Evolutionary conservation across 192 early-diverging fungal species (phyloP).

Genomic region (Glomus cerebriforme): DNA sequence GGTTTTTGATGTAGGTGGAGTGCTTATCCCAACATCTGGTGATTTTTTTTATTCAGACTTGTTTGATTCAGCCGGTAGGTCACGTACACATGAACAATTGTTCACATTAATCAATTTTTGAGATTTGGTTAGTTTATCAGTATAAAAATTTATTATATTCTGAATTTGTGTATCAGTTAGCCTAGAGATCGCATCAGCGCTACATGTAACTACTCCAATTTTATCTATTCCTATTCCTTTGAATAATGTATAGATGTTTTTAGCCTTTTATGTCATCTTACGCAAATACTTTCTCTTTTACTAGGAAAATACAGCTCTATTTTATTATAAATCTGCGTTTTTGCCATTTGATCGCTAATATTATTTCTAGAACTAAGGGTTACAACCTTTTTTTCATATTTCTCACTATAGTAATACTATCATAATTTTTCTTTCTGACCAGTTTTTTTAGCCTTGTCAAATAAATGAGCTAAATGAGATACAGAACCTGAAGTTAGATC

Average conservation of each 20-base stretch:
- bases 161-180: background rate
- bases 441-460: slow-evolving; percentile 19
- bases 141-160: slow-evolving; percentile 10
- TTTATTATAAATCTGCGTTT: slow-evolving; percentile 19
- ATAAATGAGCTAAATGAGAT: slow-evolving; percentile 5
- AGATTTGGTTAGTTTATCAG: no score
- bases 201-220: slow-evolving; percentile 12
- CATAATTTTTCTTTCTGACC: slow-evolving; percentile 4
- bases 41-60: background rate
- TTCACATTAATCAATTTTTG: slow-evolving; percentile 8
- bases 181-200: slow-evolving; percentile 21
- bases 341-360: slow-evolving; percentile 23
- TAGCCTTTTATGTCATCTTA: slow-evolving; percentile 18
- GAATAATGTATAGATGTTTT: slow-evolving; percentile 12
- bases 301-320: slow-evolving; percentile 4
- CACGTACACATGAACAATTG: slow-evolving; percentile 8
- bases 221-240: slow-evolving; percentile 25
- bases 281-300: slow-evolving; percentile 18
- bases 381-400: slow-evolving; percentile 18
- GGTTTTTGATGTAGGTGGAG: no score
- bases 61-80: background rate
- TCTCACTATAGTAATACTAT: slow-evolving; percentile 16
- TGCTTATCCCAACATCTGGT: slow-evolving; percentile 8
- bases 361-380: background rate
- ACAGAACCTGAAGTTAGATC: slow-evolving; percentile 14